phyloP scores from a whole-genome alignment of 805 yeast genomes.

The Kluyveromyces siamensis region DNA sequence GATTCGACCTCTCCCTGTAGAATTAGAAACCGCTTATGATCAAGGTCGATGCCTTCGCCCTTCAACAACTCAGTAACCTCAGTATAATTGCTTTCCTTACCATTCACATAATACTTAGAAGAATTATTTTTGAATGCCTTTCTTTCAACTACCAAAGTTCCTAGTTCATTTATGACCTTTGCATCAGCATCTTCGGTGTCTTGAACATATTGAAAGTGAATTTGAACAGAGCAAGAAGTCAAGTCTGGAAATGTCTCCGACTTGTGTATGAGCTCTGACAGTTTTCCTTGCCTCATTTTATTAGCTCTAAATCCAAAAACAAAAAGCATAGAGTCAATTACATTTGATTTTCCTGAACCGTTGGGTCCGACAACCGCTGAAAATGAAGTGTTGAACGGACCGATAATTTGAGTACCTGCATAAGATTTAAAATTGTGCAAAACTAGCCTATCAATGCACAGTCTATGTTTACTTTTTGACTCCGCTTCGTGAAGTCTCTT shows the following conservation, averaged over 20 bases:
- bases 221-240: slow-evolving; percentile 80
- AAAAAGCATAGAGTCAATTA: slow-evolving; percentile 89
- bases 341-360: slow-evolving; percentile 97
- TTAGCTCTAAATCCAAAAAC: slow-evolving; percentile 96
- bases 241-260: slow-evolving; percentile 64
- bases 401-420: slow-evolving; percentile 87
- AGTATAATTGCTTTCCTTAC: slow-evolving; percentile 58
- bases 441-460: slow-evolving; percentile 67
- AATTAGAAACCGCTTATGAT: slow-evolving; percentile 89
- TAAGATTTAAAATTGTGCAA: slow-evolving; percentile 88
- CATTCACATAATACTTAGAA: slow-evolving; percentile 72
- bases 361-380: slow-evolving; percentile 98
- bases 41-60: slow-evolving; percentile 83
- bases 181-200: slow-evolving; percentile 43
- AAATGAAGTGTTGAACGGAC: slow-evolving; percentile 90
- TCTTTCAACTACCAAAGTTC: slow-evolving; percentile 61
- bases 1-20: slow-evolving; percentile 98
- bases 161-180: slow-evolving; percentile 42
- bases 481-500: slow-evolving; percentile 23
- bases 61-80: slow-evolving; percentile 69
- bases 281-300: slow-evolving; percentile 92
- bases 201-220: slow-evolving; percentile 69
- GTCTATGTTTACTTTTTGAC: slow-evolving; percentile 35
- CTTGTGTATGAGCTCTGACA: slow-evolving; percentile 88
- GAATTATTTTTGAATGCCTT: slow-evolving; percentile 68